Conservation (phyloP, 2,329 filamentous ascomycete genomes). For the Fonsecaea multimorphosa region DNA sequence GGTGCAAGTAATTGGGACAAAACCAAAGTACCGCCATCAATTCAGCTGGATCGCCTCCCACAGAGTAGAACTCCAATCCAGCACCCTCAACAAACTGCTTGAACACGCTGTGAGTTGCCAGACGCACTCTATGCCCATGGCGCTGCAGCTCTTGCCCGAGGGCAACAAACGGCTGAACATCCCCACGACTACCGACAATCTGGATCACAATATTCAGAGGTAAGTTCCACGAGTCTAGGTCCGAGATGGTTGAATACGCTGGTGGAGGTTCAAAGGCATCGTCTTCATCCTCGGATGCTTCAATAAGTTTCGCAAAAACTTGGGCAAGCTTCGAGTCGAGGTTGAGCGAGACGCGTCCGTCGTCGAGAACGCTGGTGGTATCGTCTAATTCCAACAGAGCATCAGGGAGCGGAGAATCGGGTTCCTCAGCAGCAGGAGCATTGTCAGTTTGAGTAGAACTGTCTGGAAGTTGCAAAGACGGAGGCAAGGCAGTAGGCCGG, state of each 20-base stretch:
- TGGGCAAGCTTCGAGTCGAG: slow-evolving; percentile 35
- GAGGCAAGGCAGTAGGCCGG: not conserved
- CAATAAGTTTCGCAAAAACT: slow-evolving; percentile 32
- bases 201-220: slow-evolving; percentile 63
- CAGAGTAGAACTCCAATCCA: slow-evolving; percentile 64
- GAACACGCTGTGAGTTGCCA: slow-evolving; percentile 64
- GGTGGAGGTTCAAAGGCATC: slow-evolving; percentile 33
- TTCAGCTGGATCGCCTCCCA: slow-evolving; percentile 63
- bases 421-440: slow-evolving; percentile 7
- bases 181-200: slow-evolving; percentile 60
- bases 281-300: slow-evolving; percentile 26
- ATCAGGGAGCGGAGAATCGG: slow-evolving; percentile 17
- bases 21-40: slow-evolving; percentile 50
- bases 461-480: not conserved
- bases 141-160: slow-evolving; percentile 59
- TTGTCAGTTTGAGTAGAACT: not conserved
- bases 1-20: not conserved
- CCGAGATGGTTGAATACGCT: slow-evolving; percentile 25
- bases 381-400: slow-evolving; percentile 13
- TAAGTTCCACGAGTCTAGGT: slow-evolving; percentile 20
- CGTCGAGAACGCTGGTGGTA: slow-evolving; percentile 25
- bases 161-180: slow-evolving; percentile 66
- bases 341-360: slow-evolving; percentile 39
- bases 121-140: slow-evolving; percentile 61
- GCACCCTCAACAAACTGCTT: slow-evolving; percentile 59